phyloP scores from a whole-genome alignment of 2,329 filamentous ascomycete species.

The Trichoderma oligosporum region DNA sequence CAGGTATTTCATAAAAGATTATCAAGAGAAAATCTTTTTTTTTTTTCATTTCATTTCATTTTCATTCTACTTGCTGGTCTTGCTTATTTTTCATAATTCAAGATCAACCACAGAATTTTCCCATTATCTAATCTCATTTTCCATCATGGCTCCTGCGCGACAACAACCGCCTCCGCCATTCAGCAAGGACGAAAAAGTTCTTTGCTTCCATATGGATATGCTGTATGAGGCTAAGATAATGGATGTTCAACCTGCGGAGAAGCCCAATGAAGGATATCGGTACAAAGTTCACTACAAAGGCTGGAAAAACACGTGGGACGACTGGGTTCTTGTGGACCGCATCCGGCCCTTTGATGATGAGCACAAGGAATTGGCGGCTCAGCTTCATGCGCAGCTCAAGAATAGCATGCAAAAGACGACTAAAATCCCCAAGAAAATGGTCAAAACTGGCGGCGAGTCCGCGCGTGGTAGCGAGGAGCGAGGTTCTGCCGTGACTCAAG shows the following conservation, averaged over 20 bases:
- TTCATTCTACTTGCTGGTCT: no score
- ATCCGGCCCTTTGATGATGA: conserved; percentile 93
- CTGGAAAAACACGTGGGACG: conserved; percentile 99
- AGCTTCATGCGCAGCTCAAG: conserved; percentile 67
- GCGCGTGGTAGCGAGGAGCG: conserved; percentile 75
- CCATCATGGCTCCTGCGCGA: conserved; percentile 42
- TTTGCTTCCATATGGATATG: conserved; percentile 96
- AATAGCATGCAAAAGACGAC: conserved; percentile 50
- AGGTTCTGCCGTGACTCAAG: conserved; percentile 56
- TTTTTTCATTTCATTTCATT: neutral
- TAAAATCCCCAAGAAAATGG: conserved; percentile 52
- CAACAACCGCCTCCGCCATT: conserved; percentile 45
- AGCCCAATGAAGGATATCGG: conserved; percentile 65
- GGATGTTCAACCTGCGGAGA: conserved; percentile 68
- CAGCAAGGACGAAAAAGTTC: conserved; percentile 83
- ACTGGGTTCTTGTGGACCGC: conserved; percentile 93
- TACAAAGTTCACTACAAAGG: conserved; percentile 98
- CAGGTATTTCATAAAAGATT: neutral
- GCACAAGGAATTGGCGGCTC: conserved; percentile 81
- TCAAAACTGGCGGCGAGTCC: conserved; percentile 42
- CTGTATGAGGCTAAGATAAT: conserved; percentile 97
- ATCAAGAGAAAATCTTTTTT: neutral
- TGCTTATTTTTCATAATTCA: neutral
- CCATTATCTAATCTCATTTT: neutral
- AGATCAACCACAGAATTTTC: neutral